Percentiles rank a stretch among this genome's conserved stretches.
phyloP scores from a whole-genome alignment of 1,284 basidiomycete species.

The Heterobasidion irregulare region DNA sequence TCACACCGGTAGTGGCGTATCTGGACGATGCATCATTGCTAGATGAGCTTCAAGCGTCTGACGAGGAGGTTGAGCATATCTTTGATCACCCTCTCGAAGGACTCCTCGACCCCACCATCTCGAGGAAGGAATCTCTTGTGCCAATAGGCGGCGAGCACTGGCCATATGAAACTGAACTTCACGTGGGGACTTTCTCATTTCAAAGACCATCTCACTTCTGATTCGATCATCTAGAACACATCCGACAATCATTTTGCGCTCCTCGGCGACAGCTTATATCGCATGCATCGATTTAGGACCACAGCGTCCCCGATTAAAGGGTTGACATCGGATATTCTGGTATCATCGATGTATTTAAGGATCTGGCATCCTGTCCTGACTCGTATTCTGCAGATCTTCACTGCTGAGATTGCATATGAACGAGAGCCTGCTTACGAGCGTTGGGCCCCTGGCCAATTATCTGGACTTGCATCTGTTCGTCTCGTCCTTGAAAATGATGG shows the following conservation, averaged over 20 bases:
- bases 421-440: conserved; percentile 35
- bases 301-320: conserved; percentile 75
- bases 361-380: neutral
- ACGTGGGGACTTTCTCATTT: conserved; percentile 32
- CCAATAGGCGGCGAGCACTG: conserved; percentile 61
- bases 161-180: conserved; percentile 62
- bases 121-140: conserved; percentile 39
- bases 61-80: conserved; percentile 68
- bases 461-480: neutral
- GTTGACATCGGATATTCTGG: conserved; percentile 74
- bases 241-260: conserved; percentile 44
- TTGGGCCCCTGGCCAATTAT: conserved; percentile 34
- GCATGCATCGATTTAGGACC: conserved; percentile 72
- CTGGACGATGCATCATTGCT: conserved; percentile 50
- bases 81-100: conserved; percentile 74
- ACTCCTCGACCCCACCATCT: conserved; percentile 50
- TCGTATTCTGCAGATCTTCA: conserved; percentile 37
- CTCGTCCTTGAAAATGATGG: neutral
- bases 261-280: conserved; percentile 42
- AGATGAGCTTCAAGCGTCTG: conserved; percentile 40
- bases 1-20: conserved; percentile 68
- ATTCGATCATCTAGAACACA: conserved; percentile 30
- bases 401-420: conserved; percentile 50
- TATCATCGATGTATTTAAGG: conserved; percentile 24
- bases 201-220: neutral